Evolutionary conservation across 2,329 filamentous ascomycete genomes (phyloP), one percentile per base, ranked within the genome.

Genomic region (Lecanoromycetidae sp.): DNA sequence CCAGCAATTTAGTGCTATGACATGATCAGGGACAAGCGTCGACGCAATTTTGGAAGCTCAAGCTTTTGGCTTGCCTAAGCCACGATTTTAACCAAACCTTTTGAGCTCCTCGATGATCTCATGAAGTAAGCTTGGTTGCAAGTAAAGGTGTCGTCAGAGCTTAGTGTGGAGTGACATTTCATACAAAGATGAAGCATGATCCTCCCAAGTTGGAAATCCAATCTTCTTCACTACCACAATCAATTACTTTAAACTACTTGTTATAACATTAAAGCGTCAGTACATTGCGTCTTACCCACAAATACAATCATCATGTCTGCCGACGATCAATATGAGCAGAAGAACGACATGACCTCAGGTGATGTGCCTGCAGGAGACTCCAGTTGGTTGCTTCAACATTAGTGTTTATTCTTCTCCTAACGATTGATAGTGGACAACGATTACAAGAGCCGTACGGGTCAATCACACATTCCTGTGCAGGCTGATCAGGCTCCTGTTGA

Each of bases 371-470:
- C 57, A 23, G 64, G 63, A 47, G 57, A 60, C 42, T 50, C 57
- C n/a, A n/a, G n/a, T n/a, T n/a, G n/a, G n/a, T n/a, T n/a, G n/a
- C n/a, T n/a, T n/a, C n/a, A n/a, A n/a, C n/a, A n/a, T n/a, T n/a
- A n/a, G n/a, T n/a, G n/a, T n/a, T n/a, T n/a, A n/a, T n/a, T n/a
- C n/a, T n/a, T n/a, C n/a, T n/a, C n/a, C n/a, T n/a, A n/a, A n/a
- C n/a, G n/a, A n/a, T n/a, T n/a, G n/a, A n/a, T n/a, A 33, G 53
- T 52, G 27, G 67, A 71, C 55, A 66, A 71, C 54, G 65, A 67
- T 54, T 74, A 74, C 57, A 55, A 56, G 41, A 64, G 59, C 50
- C 70, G 71, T 37, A 64, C 68, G 6, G 70, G 69, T 12, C 70
- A 73, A 54, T 59, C 57, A 36, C 46, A 65, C 20, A 65, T 74